phyloP scores from a whole-genome alignment of 2,329 filamentous ascomycete species.

The Sphaerulina vaccinii region DNA sequence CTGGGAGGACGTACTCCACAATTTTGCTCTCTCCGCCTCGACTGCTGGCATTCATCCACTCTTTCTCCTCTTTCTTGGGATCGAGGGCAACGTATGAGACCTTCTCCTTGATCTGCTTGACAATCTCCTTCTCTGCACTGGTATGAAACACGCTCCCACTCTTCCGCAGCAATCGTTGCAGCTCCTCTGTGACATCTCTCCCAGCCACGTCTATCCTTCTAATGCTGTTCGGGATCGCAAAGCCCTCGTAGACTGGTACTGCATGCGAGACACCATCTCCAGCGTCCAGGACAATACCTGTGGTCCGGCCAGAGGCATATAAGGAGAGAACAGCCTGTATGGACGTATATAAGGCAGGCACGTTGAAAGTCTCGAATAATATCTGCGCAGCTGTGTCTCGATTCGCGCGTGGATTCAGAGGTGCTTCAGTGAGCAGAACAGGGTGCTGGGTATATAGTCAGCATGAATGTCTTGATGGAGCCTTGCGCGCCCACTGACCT shows the following conservation, averaged over 20 bases:
- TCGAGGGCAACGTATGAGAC: constrained; percentile 88
- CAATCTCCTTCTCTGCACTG: constrained; percentile 98
- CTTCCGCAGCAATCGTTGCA: constrained; percentile 88
- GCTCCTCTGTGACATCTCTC: constrained; percentile 90
- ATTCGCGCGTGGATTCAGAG: constrained; percentile 91
- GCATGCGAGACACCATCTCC: constrained; percentile 97
- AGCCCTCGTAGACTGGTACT: constrained; percentile 96
- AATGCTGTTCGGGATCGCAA: constrained; percentile 94
- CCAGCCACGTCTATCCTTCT: constrained; percentile 94
- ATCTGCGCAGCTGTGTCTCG: constrained; percentile 96
- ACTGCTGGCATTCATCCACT: constrained; percentile 72
- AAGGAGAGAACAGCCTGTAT: constrained; percentile 95
- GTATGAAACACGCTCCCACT: constrained; percentile 94
- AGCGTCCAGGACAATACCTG: constrained; percentile 90
- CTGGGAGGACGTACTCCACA: constrained; percentile 84
- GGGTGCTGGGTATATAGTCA: constrained; percentile 64
- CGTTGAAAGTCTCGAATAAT: constrained; percentile 98
- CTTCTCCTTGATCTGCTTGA: constrained; percentile 93
- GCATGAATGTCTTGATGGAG: not conserved
- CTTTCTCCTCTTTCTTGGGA: constrained; percentile 92
- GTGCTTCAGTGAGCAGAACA: constrained; percentile 91
- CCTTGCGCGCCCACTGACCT: constrained; percentile 20
- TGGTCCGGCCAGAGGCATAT: constrained; percentile 93
- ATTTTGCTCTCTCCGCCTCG: constrained; percentile 67
- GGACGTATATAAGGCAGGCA: constrained; percentile 91